Evolutionary conservation across 2,329 filamentous ascomycete species (phyloP).

Genomic region (Aspergillus eucalypticola): DNA sequence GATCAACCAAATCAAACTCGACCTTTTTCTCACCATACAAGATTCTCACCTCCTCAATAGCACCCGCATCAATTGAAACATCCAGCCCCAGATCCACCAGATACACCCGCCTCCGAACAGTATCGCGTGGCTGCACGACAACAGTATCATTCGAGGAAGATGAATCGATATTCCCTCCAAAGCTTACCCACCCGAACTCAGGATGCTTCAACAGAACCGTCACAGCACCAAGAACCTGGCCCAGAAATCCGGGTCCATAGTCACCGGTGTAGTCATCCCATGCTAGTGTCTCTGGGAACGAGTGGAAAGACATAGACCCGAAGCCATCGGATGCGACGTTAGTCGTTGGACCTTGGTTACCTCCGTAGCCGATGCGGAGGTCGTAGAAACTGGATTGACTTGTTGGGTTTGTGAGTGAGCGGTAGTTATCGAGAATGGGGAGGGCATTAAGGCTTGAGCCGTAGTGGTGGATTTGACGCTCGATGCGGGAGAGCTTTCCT

Average conservation of each 20-base stretch:
- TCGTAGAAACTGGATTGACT: slow-evolving; percentile 51
- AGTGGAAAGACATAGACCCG: slow-evolving; percentile 58
- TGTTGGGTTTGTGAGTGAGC: slow-evolving; percentile 28
- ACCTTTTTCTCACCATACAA: not conserved
- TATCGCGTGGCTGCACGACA: not conserved
- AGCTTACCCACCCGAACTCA: slow-evolving; percentile 51
- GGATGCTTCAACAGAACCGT: slow-evolving; percentile 53
- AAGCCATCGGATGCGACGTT: slow-evolving; percentile 60
- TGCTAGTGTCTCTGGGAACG: slow-evolving; percentile 55
- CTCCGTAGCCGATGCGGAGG: slow-evolving; percentile 57
- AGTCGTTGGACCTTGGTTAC: slow-evolving; percentile 54
- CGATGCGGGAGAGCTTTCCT: slow-evolving; percentile 44
- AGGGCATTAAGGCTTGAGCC: slow-evolving; percentile 60
- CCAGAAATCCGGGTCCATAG: slow-evolving; percentile 58
- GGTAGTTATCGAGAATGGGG: slow-evolving; percentile 56
- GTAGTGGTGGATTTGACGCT: slow-evolving; percentile 62
- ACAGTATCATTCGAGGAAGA: not conserved
- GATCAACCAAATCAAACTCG: not conserved
- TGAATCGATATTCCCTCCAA: slow-evolving; percentile 45
- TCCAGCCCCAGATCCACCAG: not conserved
- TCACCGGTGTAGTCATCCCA: slow-evolving; percentile 62
- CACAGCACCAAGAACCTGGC: slow-evolving; percentile 52
- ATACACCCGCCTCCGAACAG: not conserved
- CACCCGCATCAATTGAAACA: not conserved
- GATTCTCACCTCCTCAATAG: not conserved